A percentile compares a stretch with the other conserved stretches of the same genome.
These are phyloP conservation scores for Angomonas ambiguus DNA, from an alignment of 208 protist genomes.

Conservation along the genomic window DNA sequence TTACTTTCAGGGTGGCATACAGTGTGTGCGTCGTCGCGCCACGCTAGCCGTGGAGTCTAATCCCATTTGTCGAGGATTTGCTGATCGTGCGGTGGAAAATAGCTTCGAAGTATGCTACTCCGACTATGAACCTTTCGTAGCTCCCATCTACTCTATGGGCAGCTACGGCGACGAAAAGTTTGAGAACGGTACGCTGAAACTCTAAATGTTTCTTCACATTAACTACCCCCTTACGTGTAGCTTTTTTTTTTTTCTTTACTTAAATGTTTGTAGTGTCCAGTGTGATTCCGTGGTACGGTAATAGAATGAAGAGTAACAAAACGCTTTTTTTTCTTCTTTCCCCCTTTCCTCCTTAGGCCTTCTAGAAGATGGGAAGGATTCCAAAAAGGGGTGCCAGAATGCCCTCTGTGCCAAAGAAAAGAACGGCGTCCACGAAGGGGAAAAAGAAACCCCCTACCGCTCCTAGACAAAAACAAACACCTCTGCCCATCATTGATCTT, in stretches of 20 bases:
- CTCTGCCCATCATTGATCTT: no score
- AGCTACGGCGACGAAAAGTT: slow-evolving; percentile 73
- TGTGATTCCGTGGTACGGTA: no score
- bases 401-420: no score
- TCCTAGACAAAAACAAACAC: no score
- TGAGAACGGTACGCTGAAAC: slow-evolving; percentile 15
- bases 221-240: neutral
- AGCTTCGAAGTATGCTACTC: slow-evolving; percentile 79
- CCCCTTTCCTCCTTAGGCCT: slow-evolving; percentile 19
- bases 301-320: no score
- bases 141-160: slow-evolving; percentile 74
- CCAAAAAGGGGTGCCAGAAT: no score
- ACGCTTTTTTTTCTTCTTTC: neutral
- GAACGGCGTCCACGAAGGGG: no score
- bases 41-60: slow-evolving; percentile 82
- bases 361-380: no score
- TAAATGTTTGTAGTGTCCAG: slow-evolving; percentile 2
- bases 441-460: no score
- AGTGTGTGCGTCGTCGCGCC: slow-evolving; percentile 88
- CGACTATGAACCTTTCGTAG: slow-evolving; percentile 87
- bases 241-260: neutral
- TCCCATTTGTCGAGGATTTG: slow-evolving; percentile 80
- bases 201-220: no score
- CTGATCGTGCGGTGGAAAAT: slow-evolving; percentile 72
- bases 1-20: slow-evolving; percentile 52